Evolutionary conservation across 139 green algal genomes (phyloP), one percentile per base, ranked within the genome.

Genomic region (Axilococcus clingmanii): DNA sequence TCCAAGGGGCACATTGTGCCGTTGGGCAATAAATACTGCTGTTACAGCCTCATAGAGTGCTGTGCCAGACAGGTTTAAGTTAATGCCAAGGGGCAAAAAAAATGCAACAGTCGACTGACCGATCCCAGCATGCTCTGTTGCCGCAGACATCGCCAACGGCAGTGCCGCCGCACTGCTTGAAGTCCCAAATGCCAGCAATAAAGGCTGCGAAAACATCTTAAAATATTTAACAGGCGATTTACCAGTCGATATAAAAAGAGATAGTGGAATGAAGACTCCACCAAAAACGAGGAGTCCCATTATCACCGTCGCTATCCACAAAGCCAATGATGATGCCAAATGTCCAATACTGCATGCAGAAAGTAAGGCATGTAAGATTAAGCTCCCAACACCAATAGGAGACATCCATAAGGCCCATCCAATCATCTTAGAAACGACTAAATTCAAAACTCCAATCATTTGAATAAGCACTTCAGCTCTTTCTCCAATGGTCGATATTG

Each of bases 11-110:
- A 79, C 68, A 7, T 58, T 61, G 47, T 83, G 75, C 3, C 62
- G 67, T 61, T 79, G 75, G 2, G 74, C 75, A 24, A 83, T 74
- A 57, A 83, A 83, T 38, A 83, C 66, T 37, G 76, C 75, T 4
- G 75, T 80, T 31, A 48, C 50, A 2, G 75, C 74, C 43, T 83
- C 75, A 30, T 83, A 83, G 34, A 83, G 67, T 24, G 75, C 75
- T 1, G 74, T 82, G 31, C 75, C 75, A 46, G 68, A 69, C 69
- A 81, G 71, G 63, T 83, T 83, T 23, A 83, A 50, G 2, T 54
- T 73, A 16, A 70, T 65, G 5, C 72, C 72, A 25, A 83, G 64
- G 0, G 75, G 75, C 28, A 83, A 30, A 36, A 82, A 71, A 53
- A 83, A 83, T 19, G 59, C 20, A 7, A 77, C 59, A 7, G 77